A percentile compares a stretch with the other conserved stretches of the same genome.
phyloP scores from a whole-genome alignment of 2,329 filamentous ascomycete genomes.

The Mollisiaceae sp. region DNA sequence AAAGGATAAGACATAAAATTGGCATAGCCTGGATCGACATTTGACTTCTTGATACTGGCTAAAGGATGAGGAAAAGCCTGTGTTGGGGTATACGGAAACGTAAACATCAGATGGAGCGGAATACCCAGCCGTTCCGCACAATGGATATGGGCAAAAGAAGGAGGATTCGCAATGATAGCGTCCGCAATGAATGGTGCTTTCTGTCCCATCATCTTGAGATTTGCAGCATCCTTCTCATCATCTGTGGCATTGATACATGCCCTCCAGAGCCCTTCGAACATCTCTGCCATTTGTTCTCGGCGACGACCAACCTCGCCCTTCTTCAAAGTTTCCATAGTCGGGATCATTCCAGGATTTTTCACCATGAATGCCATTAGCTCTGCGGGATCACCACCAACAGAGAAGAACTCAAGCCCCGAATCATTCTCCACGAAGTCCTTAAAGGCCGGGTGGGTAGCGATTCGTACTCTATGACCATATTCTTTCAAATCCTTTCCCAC shows the following conservation, averaged over 20 bases:
- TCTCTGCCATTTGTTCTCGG: conserved; percentile 74
- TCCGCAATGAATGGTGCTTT: conserved; percentile 70
- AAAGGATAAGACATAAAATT: conserved; percentile 84
- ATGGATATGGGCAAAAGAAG: conserved; percentile 78
- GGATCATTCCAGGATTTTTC: conserved; percentile 82
- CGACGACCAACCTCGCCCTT: conserved; percentile 73
- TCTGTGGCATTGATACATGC: conserved; percentile 77
- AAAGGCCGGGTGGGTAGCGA: conserved; percentile 81
- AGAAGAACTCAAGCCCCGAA: conserved; percentile 78
- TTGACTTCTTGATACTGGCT: conserved; percentile 74
- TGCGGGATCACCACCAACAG: conserved; percentile 77
- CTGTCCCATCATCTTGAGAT: conserved; percentile 67
- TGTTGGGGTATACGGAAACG: conserved; percentile 80
- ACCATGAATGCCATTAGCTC: conserved; percentile 86
- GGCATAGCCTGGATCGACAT: conserved; percentile 73
- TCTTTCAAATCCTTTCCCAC: conserved; percentile 75
- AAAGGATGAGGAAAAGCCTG: conserved; percentile 74
- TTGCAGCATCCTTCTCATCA: conserved; percentile 65
- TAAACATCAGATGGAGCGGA: conserved; percentile 87
- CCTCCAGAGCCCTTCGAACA: conserved; percentile 84
- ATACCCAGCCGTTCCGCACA: conserved; percentile 80
- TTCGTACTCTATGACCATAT: conserved; percentile 75
- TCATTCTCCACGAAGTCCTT: conserved; percentile 76
- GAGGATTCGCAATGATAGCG: conserved; percentile 85
- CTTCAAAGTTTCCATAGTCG: conserved; percentile 72